These are phyloP conservation scores for Cryptosporidium muris DNA, from an alignment of 169 alveolate species.

Conservation along the genomic window DNA sequence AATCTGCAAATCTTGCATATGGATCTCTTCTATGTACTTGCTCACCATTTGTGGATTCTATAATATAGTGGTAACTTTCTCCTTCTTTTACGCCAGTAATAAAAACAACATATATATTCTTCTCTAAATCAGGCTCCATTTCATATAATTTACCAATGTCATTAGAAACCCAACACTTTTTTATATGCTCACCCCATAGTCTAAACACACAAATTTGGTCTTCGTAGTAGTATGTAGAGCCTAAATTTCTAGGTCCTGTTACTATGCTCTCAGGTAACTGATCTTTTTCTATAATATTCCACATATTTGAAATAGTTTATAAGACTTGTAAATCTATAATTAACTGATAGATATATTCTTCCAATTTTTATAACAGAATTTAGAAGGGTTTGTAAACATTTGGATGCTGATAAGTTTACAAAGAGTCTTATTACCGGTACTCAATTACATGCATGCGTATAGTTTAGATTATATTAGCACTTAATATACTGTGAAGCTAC, in stretches of 20 bases:
- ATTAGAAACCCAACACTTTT: constrained; percentile 34
- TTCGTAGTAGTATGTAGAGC: constrained; percentile 14
- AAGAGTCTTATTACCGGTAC: too few relatives aligned
- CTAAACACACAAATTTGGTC: constrained; percentile 36
- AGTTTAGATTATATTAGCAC: too few relatives aligned
- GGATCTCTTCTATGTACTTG: constrained; percentile 54
- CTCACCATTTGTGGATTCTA: constrained; percentile 59
- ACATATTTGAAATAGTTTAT: too few relatives aligned
- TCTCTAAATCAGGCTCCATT: constrained; percentile 29
- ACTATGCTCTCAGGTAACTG: constrained; percentile 4
- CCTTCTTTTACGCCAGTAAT: constrained; percentile 6
- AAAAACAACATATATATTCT: constrained; percentile 6
- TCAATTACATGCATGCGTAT: too few relatives aligned
- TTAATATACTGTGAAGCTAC: too few relatives aligned
- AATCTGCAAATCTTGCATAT: constrained; percentile 53
- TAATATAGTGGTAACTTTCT: constrained; percentile 23
- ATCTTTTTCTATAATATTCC: neutral
- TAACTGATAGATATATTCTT: too few relatives aligned
- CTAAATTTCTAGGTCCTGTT: constrained; percentile 24
- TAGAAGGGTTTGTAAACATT: too few relatives aligned
- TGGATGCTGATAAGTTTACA: too few relatives aligned
- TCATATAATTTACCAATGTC: neutral
- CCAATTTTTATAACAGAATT: too few relatives aligned
- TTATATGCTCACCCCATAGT: constrained; percentile 49
- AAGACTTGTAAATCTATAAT: too few relatives aligned